phyloP scores from a whole-genome alignment of 2,329 filamentous ascomycete genomes.

The Fusarium haematococcum region DNA sequence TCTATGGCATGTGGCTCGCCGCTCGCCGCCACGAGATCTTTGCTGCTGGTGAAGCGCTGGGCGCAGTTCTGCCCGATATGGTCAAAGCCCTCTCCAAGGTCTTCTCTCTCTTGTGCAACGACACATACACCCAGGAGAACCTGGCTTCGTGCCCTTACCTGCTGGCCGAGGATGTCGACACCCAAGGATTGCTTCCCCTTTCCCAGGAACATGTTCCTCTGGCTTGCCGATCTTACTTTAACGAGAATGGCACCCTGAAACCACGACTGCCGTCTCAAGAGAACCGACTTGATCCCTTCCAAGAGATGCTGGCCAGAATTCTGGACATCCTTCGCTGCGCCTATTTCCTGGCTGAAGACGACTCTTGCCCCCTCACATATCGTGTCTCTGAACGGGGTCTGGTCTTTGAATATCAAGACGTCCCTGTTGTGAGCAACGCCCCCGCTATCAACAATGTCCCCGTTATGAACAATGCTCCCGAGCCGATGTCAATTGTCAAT shows the following conservation, averaged over 20 bases:
- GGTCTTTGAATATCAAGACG: constrained; percentile 49
- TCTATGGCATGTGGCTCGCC: constrained; percentile 67
- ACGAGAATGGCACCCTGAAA: constrained; percentile 53
- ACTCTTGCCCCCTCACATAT: constrained; percentile 52
- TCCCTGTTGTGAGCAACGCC: not conserved
- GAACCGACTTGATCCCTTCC: constrained; percentile 46
- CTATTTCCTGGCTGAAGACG: constrained; percentile 59
- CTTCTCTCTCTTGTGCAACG: constrained; percentile 60
- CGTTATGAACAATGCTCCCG: not conserved
- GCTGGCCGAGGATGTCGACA: constrained; percentile 63
- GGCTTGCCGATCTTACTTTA: constrained; percentile 54
- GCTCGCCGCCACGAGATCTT: constrained; percentile 60
- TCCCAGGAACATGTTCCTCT: constrained; percentile 52
- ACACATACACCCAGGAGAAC: constrained; percentile 55
- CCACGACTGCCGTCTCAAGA: constrained; percentile 51
- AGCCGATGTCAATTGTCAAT: constrained; percentile 32
- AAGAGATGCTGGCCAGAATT: constrained; percentile 59
- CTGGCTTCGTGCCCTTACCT: constrained; percentile 60
- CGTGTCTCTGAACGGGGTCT: constrained; percentile 45
- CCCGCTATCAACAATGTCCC: not conserved
- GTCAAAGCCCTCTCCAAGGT: constrained; percentile 59
- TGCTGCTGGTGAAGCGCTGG: constrained; percentile 58
- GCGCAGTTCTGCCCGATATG: constrained; percentile 59
- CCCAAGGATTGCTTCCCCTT: constrained; percentile 58
- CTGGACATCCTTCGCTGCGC: constrained; percentile 63